These are phyloP conservation scores for Trichocladium antarcticum DNA, from an alignment of 495 filamentous ascomycete genomes.

Conservation along the genomic window DNA sequence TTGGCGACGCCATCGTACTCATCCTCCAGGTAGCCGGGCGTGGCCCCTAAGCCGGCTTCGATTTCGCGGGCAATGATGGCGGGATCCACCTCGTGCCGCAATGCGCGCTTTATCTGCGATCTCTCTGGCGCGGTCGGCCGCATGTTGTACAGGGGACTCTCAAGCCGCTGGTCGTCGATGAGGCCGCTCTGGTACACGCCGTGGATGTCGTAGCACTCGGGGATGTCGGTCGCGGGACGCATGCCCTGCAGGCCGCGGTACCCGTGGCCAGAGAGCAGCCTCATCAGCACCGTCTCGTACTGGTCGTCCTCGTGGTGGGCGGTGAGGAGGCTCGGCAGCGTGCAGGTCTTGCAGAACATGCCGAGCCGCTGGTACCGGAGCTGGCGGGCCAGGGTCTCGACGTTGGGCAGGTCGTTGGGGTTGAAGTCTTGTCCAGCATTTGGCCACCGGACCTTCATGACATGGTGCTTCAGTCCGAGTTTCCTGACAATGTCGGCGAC, in stretches of 20 bases:
- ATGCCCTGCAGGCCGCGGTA: constrained; percentile 64
- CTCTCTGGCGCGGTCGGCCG: constrained; percentile 9
- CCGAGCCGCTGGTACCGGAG: constrained; percentile 65
- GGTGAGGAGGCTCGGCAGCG: constrained; percentile 49
- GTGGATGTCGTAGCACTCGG: constrained; percentile 69
- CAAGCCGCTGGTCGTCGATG: constrained; percentile 28
- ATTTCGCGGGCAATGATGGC: constrained; percentile 5
- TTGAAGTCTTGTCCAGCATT: constrained; percentile 12
- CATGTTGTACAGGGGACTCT: constrained; percentile 21
- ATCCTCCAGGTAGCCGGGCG: constrained; percentile 12
- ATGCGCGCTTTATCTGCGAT: constrained; percentile 10
- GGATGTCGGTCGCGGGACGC: constrained; percentile 50
- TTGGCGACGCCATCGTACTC: constrained; percentile 19
- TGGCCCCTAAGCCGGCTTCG: background rate
- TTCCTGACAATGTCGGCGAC: constrained; percentile 45
- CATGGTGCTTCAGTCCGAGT: constrained; percentile 17
- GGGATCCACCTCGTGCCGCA: constrained; percentile 19
- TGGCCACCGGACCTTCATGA: constrained; percentile 32
- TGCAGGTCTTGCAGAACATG: constrained; percentile 39
- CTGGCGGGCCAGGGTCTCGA: constrained; percentile 69
- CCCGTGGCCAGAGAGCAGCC: constrained; percentile 50
- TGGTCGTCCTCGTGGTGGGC: constrained; percentile 82
- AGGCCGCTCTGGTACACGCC: constrained; percentile 59
- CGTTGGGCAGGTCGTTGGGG: constrained; percentile 42
- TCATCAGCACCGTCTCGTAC: constrained; percentile 76